Conservation (phyloP, 129 eudicot genomes). For the Solidago caesia region DNA sequence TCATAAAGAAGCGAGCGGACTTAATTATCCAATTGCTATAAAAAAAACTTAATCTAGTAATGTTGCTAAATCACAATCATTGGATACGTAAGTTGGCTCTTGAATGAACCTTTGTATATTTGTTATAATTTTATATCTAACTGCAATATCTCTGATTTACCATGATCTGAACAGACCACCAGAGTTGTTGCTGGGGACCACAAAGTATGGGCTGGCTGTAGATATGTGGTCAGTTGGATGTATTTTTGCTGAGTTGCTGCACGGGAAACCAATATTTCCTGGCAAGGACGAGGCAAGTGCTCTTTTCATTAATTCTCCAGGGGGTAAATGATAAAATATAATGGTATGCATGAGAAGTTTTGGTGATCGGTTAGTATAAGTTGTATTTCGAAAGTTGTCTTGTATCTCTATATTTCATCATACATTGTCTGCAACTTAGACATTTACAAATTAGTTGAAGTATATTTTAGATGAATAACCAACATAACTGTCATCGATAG, state of each 20-base stretch:
- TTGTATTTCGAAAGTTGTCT: background rate
- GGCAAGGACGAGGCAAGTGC: conserved; percentile 77
- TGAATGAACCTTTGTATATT: no score
- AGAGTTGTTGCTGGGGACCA: conserved; percentile 98
- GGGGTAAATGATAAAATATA: background rate
- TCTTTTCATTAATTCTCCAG: background rate
- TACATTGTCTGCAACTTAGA: background rate
- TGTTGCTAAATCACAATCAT: background rate
- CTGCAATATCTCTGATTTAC: background rate
- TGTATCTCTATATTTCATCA: background rate
- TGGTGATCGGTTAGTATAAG: background rate
- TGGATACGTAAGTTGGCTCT: background rate
- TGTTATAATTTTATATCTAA: background rate
- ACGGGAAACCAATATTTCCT: conserved; percentile 82
- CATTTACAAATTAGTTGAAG: background rate
- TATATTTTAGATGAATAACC: background rate
- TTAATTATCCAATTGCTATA: background rate
- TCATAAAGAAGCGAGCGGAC: background rate
- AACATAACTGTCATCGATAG: conserved; percentile 5
- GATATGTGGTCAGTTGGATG: conserved; percentile 99
- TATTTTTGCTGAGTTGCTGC: conserved; percentile 86
- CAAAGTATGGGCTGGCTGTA: conserved; percentile 95
- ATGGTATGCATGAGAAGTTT: background rate
- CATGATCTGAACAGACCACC: conserved; percentile 71
- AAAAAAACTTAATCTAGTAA: background rate